These are phyloP conservation scores for Ceratocystis huliohia DNA, from an alignment of 2,329 filamentous ascomycete genomes.

Conservation along the genomic window DNA sequence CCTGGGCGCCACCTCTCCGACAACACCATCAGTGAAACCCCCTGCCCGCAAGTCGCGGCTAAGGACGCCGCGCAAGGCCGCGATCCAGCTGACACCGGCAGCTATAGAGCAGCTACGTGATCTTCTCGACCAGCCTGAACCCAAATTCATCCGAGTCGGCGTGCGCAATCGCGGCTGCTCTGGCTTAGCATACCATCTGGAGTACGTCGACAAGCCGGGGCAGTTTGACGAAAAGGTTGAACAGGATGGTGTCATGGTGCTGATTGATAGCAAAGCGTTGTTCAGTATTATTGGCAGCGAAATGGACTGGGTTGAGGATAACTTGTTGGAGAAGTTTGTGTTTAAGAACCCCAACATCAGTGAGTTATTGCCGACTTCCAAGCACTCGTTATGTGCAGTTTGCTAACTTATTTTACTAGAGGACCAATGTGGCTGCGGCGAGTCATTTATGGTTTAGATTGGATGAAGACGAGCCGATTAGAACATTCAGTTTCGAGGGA, in stretches of 20 bases:
- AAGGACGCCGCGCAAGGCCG: constrained; percentile 66
- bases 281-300: constrained; percentile 97
- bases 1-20: neutral
- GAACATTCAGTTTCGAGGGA: no score
- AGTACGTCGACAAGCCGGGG: constrained; percentile 86
- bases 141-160: constrained; percentile 86
- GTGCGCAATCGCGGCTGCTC: constrained; percentile 92
- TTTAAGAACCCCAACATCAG: constrained; percentile 98
- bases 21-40: constrained; percentile 28
- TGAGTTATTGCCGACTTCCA: constrained; percentile 40
- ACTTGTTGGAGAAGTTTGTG: constrained; percentile 79
- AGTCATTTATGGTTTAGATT: constrained; percentile 73
- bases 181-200: constrained; percentile 81
- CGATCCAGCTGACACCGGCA: constrained; percentile 69
- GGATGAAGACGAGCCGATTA: no score
- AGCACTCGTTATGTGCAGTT: no score
- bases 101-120: constrained; percentile 68
- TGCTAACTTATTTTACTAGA: constrained; percentile 42
- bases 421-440: constrained; percentile 90
- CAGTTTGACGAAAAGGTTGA: constrained; percentile 84
- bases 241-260: constrained; percentile 87
- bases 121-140: constrained; percentile 71
- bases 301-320: constrained; percentile 98
- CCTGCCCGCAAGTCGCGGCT: constrained; percentile 44
- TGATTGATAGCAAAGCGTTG: constrained; percentile 93